Evolutionary conservation across 768 basidiomycete species (phyloP).

Genomic region (Tricholoma furcatifolium): DNA sequence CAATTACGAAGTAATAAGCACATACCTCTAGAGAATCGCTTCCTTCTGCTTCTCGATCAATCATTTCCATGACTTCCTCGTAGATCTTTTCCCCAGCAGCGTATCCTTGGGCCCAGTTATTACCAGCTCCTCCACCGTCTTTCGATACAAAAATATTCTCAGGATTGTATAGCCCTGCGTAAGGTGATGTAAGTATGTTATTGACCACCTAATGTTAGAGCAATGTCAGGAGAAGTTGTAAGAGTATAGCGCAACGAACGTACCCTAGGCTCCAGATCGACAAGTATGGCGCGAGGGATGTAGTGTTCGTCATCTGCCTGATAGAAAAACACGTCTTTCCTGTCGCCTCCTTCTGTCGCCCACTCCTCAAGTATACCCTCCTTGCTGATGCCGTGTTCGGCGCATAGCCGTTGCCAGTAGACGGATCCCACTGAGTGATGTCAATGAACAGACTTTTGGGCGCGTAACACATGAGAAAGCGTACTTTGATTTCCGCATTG

Average conservation of each 20-base stretch:
- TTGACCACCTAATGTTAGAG: conserved; percentile 81
- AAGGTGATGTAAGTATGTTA: conserved; percentile 86
- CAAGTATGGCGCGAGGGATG: conserved; percentile 93
- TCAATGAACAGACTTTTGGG: background rate
- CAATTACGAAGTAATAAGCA: conserved; percentile 2
- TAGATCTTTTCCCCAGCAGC: conserved; percentile 87
- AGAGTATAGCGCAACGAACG: conserved; percentile 24
- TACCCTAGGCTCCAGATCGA: conserved; percentile 96
- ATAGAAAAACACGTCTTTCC: conserved; percentile 99
- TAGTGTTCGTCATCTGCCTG: conserved; percentile 99
- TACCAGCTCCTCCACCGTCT: conserved; percentile 98
- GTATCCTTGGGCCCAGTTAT: conserved; percentile 98
- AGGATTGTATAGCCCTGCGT: conserved; percentile 91
- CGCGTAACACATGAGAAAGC: conserved; percentile 23
- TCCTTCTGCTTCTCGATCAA: conserved; percentile 96
- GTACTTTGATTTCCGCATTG: conserved; percentile 93
- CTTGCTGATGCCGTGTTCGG: conserved; percentile 96
- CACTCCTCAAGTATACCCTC: conserved; percentile 96
- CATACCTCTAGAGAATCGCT: conserved; percentile 93
- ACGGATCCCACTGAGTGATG: conserved; percentile 81
- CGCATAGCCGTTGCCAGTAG: conserved; percentile 97
- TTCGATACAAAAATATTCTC: conserved; percentile 97
- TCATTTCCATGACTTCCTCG: conserved; percentile 98
- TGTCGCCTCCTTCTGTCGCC: conserved; percentile 92
- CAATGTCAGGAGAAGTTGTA: conserved; percentile 4